Evolutionary conservation across 2,329 filamentous ascomycete genomes (phyloP), one percentile per base, ranked within the genome.

Genomic region (Westerdykella ornata): DNA sequence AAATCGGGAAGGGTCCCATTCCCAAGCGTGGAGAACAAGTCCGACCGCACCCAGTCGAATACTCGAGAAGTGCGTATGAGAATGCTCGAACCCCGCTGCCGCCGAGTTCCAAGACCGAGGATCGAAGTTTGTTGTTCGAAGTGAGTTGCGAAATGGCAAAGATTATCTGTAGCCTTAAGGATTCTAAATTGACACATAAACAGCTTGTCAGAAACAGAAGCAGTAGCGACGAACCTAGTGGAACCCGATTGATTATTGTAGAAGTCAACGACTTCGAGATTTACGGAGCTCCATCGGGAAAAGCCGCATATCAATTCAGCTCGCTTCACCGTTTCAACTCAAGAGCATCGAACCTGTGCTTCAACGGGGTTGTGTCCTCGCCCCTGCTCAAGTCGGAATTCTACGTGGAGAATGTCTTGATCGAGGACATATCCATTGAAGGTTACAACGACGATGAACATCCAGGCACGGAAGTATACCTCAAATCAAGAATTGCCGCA

Each of bases 391-490:
- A 58, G 39, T 3, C 49, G 29, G 45, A 46, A 6, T 67, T 68
- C 31, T 85, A 76, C 42, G 70, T 90, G 0, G 63, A 75, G 35
- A 65, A 59, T 0, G 67, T 85, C 0, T 66, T 71, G 0, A 84
- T 90, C 35, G 54, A 64, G 0, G 67, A 73, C 1, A 64, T 84
- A 1, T 80, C 82, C 0, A 73, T 92, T 9, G 83, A 80, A 2
- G 80, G 80, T 19, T 88, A 88, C 55, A 78, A 77, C 0, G 57
- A 72, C 1, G 56, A 68, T 0, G 53, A 69, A 5, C 59, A 72
- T 16, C 72, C 74, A 0, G 56, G 54, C 0, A 72, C 81, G 7
- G 65, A 75, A 13, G 71, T 88, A 1, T 89, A 82, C 75, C 72
- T 90, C 2, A 74, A 78, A 14, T 84, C 84, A 0, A 39, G 66